Evolutionary conservation across 1,284 basidiomycete genomes (phyloP).

Genomic region (Tylopilus orsonianus): DNA sequence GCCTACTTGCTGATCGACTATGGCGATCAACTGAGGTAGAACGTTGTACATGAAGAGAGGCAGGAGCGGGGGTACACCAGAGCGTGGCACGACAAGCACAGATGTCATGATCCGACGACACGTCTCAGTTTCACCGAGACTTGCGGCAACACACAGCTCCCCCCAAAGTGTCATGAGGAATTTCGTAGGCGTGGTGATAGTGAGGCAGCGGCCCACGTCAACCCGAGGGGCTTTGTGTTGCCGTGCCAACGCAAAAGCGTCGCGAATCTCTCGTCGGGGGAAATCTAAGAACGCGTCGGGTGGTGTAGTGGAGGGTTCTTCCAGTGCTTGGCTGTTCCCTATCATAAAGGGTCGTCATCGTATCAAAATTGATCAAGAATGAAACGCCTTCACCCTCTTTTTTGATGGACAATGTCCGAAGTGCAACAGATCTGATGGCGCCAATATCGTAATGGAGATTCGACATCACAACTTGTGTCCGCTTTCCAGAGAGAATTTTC

Average conservation of each 20-base stretch:
- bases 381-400: constrained; percentile 29
- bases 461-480: constrained; percentile 30
- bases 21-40: constrained; percentile 56
- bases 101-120: constrained; percentile 63
- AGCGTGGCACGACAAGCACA: constrained; percentile 58
- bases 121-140: constrained; percentile 56
- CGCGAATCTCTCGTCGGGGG: constrained; percentile 51
- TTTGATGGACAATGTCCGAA: constrained; percentile 43
- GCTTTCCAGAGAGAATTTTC: constrained; percentile 46
- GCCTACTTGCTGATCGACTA: constrained; percentile 52
- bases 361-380: constrained; percentile 2
- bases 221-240: constrained; percentile 60
- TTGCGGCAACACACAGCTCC: constrained; percentile 51
- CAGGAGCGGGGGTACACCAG: constrained; percentile 58
- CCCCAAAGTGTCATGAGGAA: constrained; percentile 67
- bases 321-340: constrained; percentile 18
- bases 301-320: constrained; percentile 19
- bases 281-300: constrained; percentile 43
- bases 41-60: constrained; percentile 69
- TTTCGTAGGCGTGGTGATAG: constrained; percentile 50
- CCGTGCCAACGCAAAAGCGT: constrained; percentile 52
- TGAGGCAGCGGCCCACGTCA: constrained; percentile 63
- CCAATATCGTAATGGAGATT: constrained; percentile 39
- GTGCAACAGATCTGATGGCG: constrained; percentile 44
- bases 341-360: constrained; percentile 1